phyloP scores from a whole-genome alignment of 805 yeast species.

The Candida pini region DNA sequence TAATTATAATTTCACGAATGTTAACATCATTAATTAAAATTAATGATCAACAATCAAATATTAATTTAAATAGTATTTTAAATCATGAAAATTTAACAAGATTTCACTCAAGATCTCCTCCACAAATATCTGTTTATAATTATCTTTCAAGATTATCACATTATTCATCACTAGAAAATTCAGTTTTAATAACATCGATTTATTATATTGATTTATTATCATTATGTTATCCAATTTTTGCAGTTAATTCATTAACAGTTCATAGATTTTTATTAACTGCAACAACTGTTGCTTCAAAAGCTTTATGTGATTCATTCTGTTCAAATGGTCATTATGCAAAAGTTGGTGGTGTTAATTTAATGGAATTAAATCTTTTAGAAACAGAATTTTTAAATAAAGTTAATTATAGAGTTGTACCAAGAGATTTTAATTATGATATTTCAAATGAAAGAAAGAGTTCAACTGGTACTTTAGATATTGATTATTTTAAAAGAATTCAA shows the following conservation, averaged over 20 bases:
- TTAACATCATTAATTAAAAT: constrained; percentile 64
- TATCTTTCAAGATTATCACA: constrained; percentile 73
- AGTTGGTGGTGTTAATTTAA: constrained; percentile 87
- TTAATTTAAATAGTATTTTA: constrained; percentile 27
- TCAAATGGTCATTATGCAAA: constrained; percentile 91
- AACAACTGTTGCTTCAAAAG: constrained; percentile 85
- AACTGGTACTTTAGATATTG: constrained; percentile 25
- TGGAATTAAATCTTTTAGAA: constrained; percentile 81
- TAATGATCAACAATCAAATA: constrained; percentile 48
- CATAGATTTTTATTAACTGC: constrained; percentile 89
- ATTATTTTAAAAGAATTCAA: constrained; percentile 19
- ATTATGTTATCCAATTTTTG: constrained; percentile 70
- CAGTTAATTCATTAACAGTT: constrained; percentile 85
- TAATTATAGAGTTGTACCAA: constrained; percentile 70
- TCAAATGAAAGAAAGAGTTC: constrained; percentile 19
- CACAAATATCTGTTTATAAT: constrained; percentile 73
- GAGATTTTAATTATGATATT: constrained; percentile 33
- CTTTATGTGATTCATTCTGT: constrained; percentile 89
- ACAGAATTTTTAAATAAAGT: constrained; percentile 80
- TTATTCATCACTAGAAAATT: constrained; percentile 80
- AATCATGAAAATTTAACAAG: constrained; percentile 56
- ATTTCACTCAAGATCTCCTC: constrained; percentile 92
- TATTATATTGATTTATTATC: constrained; percentile 86
- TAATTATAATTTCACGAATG: constrained; percentile 74
- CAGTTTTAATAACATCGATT: constrained; percentile 75